These are phyloP conservation scores for Botryosphaeria dothidea DNA, from an alignment of 2,329 filamentous ascomycete species.

Conservation along the genomic window DNA sequence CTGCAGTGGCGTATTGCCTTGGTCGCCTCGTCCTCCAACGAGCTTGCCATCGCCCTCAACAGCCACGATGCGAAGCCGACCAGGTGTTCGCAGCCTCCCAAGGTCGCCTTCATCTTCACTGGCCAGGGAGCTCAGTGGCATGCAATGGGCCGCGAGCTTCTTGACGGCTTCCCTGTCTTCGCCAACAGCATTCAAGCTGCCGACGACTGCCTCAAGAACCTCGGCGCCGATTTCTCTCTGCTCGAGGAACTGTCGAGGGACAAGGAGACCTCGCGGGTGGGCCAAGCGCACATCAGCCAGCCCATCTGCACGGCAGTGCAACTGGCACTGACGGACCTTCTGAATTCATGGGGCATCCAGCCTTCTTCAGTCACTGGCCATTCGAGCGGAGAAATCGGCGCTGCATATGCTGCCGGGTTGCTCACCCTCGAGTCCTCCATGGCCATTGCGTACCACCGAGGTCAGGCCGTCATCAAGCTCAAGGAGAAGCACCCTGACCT, in stretches of 20 bases:
- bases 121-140: constrained; percentile 35
- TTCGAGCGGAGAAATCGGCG: constrained; percentile 34
- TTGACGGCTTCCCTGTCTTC: constrained; percentile 17
- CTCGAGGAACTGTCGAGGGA: constrained; percentile 28
- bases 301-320: constrained; percentile 31
- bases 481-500: constrained; percentile 9
- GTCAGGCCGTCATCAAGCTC: constrained; percentile 3
- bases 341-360: constrained; percentile 28
- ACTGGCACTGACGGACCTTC: constrained; percentile 29
- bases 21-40: constrained; percentile 4
- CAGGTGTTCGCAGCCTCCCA: not conserved
- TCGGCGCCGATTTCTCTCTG: constrained; percentile 22
- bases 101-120: constrained; percentile 29
- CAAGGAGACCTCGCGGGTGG: constrained; percentile 23
- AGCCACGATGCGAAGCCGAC: not conserved
- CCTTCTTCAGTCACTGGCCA: constrained; percentile 31
- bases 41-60: constrained; percentile 7
- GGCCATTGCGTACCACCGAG: constrained; percentile 29
- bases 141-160: constrained; percentile 22
- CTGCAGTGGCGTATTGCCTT: not conserved
- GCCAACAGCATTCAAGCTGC: not conserved
- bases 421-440: constrained; percentile 26
- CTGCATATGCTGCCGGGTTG: constrained; percentile 28
- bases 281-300: constrained; percentile 28
- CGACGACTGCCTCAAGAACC: constrained; percentile 17